Evolutionary conservation across 495 filamentous ascomycete genomes (phyloP).

Genomic region (Oidiodendron maius): DNA sequence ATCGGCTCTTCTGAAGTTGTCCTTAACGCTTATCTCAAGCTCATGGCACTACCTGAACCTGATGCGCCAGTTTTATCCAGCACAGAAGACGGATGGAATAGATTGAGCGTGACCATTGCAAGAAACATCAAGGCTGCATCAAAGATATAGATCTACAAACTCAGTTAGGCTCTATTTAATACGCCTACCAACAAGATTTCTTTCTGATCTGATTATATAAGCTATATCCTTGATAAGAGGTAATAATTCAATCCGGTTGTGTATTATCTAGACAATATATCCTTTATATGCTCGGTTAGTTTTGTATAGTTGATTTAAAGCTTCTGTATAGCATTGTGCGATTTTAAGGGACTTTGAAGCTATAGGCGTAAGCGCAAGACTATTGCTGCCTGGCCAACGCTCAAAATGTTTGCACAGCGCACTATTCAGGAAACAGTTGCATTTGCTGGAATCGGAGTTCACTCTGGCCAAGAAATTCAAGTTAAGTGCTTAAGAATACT

Average conservation of each 20-base stretch:
- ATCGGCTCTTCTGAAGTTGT: neutral
- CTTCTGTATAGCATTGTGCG: neutral
- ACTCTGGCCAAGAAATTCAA: too few relatives aligned
- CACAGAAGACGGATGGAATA: slow-evolving; percentile 30
- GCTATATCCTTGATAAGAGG: neutral
- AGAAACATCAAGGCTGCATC: slow-evolving; percentile 52
- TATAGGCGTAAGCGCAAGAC: neutral
- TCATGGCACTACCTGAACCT: neutral
- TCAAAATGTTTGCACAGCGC: too few relatives aligned
- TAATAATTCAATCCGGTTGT: slow-evolving; percentile 1
- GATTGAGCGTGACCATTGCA: slow-evolving; percentile 43
- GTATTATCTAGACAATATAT: neutral
- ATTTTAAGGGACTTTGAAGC: slow-evolving; percentile 4
- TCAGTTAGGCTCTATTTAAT: neutral
- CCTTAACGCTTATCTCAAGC: neutral
- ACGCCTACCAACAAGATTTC: slow-evolving; percentile 2
- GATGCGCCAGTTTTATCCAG: neutral
- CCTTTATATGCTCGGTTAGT: slow-evolving; percentile 4
- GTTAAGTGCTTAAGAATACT: too few relatives aligned
- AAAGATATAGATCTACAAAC: slow-evolving; percentile 32
- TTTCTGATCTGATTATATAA: slow-evolving; percentile 1
- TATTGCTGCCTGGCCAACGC: too few relatives aligned
- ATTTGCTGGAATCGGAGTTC: too few relatives aligned
- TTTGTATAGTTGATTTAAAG: slow-evolving; percentile 5
- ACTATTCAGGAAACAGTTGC: too few relatives aligned